A percentile compares a stretch with the other conserved stretches of the same genome.
Evolutionary conservation across 2,329 filamentous ascomycete genomes (phyloP).

Genomic region (Pseudogymnoascus sp.): DNA sequence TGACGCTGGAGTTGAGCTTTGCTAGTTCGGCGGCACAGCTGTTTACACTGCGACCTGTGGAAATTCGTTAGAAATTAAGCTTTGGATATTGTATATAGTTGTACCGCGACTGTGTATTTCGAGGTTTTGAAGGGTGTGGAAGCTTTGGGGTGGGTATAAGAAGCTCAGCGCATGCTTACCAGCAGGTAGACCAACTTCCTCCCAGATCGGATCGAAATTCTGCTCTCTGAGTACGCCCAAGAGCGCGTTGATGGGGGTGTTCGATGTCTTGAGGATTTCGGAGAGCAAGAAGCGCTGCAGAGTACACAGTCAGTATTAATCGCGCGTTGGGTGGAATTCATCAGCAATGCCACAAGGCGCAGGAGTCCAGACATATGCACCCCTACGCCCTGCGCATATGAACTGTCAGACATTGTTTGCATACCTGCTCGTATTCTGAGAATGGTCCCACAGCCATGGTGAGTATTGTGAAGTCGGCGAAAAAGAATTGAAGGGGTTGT

Average conservation of each 20-base stretch:
- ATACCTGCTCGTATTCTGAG: slow-evolving; percentile 16
- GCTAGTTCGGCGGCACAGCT: neutral
- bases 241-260: slow-evolving; percentile 35
- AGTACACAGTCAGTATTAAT: neutral
- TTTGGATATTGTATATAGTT: neutral
- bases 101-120: neutral
- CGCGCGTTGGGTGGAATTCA: neutral
- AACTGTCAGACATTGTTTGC: neutral
- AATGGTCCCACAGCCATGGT: slow-evolving; percentile 9
- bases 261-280: slow-evolving; percentile 40
- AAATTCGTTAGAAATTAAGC: neutral
- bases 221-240: slow-evolving; percentile 35
- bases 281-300: slow-evolving; percentile 33
- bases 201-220: slow-evolving; percentile 38
- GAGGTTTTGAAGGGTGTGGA: neutral
- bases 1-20: neutral
- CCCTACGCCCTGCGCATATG: neutral
- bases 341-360: neutral
- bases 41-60: neutral
- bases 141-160: neutral
- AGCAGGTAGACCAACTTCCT: slow-evolving; percentile 38
- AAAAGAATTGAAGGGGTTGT: neutral
- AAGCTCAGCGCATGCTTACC: slow-evolving; percentile 28
- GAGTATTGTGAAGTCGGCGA: slow-evolving; percentile 4
- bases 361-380: neutral